Base-by-base conservation (phyloP, 1,139 yeast species). In the Magnusiomyces paraingens region DNA sequence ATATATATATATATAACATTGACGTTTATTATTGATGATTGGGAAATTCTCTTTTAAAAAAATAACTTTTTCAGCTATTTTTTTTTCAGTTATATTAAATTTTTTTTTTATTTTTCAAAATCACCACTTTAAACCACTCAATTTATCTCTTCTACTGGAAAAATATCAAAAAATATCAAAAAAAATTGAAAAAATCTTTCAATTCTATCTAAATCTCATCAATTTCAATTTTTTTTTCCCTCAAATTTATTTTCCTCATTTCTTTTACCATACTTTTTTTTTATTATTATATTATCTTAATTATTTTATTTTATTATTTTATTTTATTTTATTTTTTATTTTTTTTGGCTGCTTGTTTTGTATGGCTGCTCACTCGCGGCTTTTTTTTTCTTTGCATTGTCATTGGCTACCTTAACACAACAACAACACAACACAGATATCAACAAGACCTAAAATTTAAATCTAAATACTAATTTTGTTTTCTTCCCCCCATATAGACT, bases 401-500 rank as follows among this genome's bases (percentile, higher is more conserved):
- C 47, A 45, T 45, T 45, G 47, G 47, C 21, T 18, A 45, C 21
- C 10, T 26, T 22, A 18, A 26, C 5, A 26, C 39, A 20, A 8
- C 11, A 15, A 43, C 32, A 5, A 43, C 15, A 15, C 46, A 20
- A 6, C 29, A n/a, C 11, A 4, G 12, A 48, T 21, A 50, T 40
- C 35, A 22, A 15, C 15, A 20, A 45, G n/a, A 15, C 14, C 11
- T 12, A n/a, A 12, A 5, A n/a, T n/a, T n/a, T n/a, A n/a, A n/a
- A n/a, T n/a, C n/a, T n/a, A n/a, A n/a, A n/a, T n/a, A n/a, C 8
- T 10, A 32, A 32, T 32, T 32, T 32, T 32, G 8, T 17, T 18
- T 11, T 4, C 20, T 48, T 45, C 18, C 29, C 15, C 8, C 39
- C 43, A 32, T 32, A 10, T 47, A 55, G 57, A 39, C 55, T 38